Evolutionary conservation across 2,329 filamentous ascomycete species (phyloP), one percentile per base, ranked within the genome.

Genomic region (Daldinia sp.): DNA sequence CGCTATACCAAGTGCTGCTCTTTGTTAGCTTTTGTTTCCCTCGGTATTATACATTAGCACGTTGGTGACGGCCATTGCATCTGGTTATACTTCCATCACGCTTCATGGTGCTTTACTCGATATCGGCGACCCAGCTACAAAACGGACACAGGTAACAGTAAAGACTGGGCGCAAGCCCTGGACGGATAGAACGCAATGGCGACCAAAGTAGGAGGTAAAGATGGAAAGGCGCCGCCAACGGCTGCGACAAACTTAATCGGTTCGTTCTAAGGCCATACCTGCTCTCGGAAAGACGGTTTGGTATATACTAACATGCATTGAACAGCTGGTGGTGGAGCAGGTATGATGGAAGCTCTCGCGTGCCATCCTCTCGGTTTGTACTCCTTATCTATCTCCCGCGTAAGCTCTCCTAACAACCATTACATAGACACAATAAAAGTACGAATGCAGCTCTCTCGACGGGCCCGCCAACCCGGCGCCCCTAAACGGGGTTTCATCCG

Each of bases 321-420:
- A 48, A 11, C 43, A 96, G 95, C 95, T 77, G 95, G 95, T 76
- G 95, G 95, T 76, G 93, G 93, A 79, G 95, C 95, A 72, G 95
- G 95, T 75, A 97, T 98, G 94, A 98, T 98, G 94, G 95, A 99
- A 81, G 95, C 95, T 49, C 88, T 99, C 66, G 93, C 83, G 55
- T 99, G 95, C 79, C 95, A 99, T 83, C 95, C 95, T 66, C 86
- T 98, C 61, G 91, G 91, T 94, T 85, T 37, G 68, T 71, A 13
- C 55, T n/a, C 52, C 39, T 29, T 51, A 21, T 61, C 53, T 56
- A 52, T 49, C 59, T 56, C 57, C 21, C 45, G 17, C 49, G 34
- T 29, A 53, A 37, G 52, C 41, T 54, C 35, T n/a, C 25, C 45
- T 62, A 59, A 67, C 49, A 47, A 34, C 17, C 27, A 5, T 39